phyloP scores from a whole-genome alignment of 2,329 filamentous ascomycete species.

The Didymella glomerata region DNA sequence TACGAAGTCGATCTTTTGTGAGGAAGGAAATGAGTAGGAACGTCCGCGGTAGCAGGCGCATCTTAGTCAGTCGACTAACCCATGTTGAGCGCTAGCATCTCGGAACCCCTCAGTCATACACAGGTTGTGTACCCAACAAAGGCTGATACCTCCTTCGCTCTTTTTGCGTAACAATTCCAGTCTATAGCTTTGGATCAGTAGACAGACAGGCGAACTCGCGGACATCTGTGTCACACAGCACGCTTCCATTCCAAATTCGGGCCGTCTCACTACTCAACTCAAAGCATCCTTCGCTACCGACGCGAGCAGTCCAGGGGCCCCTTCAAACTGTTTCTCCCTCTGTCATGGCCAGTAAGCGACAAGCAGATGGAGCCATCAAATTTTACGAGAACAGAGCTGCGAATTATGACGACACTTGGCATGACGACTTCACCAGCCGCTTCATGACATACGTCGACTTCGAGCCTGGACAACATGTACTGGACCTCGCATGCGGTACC shows the following conservation, averaged over 20 bases:
- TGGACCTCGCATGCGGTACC: constrained; percentile 59
- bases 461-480: constrained; percentile 51
- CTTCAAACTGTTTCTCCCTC: too few relatives aligned
- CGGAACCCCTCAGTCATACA: constrained; percentile 15
- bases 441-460: constrained; percentile 47
- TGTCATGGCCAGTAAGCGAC: constrained; percentile 23
- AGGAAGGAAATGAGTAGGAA: neutral
- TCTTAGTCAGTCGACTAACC: constrained; percentile 18
- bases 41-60: neutral
- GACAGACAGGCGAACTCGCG: too few relatives aligned
- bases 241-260: neutral
- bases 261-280: neutral
- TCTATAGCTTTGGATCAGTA: neutral
- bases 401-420: constrained; percentile 55
- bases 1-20: neutral
- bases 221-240: neutral
- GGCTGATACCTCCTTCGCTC: neutral
- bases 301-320: neutral
- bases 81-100: constrained; percentile 13
- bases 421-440: constrained; percentile 51
- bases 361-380: constrained; percentile 42
- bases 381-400: constrained; percentile 49
- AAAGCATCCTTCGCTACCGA: neutral
- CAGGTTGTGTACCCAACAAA: neutral
- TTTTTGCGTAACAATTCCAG: neutral